phyloP scores from a whole-genome alignment of 192 early-diverging fungal species.

The Gonapodya sp. region DNA sequence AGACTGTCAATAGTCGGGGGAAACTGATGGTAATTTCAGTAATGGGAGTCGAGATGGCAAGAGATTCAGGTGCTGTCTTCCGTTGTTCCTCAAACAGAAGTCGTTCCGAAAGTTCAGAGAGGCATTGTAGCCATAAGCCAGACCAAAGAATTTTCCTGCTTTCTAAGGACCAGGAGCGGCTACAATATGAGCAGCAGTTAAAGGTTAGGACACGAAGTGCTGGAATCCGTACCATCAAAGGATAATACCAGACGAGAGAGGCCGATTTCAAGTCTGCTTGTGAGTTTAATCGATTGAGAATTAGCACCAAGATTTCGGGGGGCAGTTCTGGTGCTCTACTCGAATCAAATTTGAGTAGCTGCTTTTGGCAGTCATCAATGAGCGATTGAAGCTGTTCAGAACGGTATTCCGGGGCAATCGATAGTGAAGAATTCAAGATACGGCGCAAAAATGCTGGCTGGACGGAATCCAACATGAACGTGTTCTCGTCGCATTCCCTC shows the following conservation, averaged over 20 bases:
- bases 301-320: not conserved
- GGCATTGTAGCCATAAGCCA: not conserved
- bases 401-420: not conserved
- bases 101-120: not conserved
- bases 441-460: not conserved
- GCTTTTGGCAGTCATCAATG: not conserved
- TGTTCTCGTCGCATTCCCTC: too few relatives aligned
- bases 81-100: not conserved
- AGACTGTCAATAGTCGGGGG: not conserved
- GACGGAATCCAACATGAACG: not conserved
- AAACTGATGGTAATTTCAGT: not conserved
- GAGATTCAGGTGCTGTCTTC: not conserved
- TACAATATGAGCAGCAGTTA: not conserved
- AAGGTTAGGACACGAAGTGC: not conserved
- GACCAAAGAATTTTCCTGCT: not conserved
- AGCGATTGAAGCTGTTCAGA: not conserved
- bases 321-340: not conserved
- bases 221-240: not conserved
- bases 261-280: not conserved
- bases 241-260: not conserved
- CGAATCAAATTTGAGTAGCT: not conserved
- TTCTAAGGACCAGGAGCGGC: not conserved
- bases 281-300: not conserved
- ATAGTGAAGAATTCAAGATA: not conserved
- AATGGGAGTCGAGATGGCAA: not conserved